Percentiles rank a stretch among this genome's conserved stretches.
Evolutionary conservation across 2,329 filamentous ascomycete species (phyloP).

Genomic region (Myriosclerotinia curreyana): DNA sequence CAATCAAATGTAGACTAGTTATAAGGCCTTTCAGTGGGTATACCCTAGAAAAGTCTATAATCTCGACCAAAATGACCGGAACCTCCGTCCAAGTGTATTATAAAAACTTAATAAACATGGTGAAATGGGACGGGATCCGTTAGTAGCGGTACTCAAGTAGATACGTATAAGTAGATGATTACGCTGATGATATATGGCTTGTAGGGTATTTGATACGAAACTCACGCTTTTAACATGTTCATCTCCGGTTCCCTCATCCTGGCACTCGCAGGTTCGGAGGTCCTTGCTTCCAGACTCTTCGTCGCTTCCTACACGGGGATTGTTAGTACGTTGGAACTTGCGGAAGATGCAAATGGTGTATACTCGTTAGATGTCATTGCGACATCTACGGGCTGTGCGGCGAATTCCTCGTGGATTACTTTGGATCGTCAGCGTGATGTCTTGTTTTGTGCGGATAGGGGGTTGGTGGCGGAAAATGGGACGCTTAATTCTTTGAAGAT

Average conservation of each 20-base stretch:
- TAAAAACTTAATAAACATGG: too few species aligned
- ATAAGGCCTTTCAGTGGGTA: too few species aligned
- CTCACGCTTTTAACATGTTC: constrained; percentile 6
- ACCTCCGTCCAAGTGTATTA: too few species aligned
- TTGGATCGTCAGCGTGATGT: not conserved
- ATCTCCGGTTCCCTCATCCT: constrained; percentile 1
- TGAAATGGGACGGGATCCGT: too few species aligned
- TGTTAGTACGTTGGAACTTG: not conserved
- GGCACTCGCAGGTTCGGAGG: not conserved
- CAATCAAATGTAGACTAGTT: too few species aligned
- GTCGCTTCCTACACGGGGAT: constrained; percentile 5
- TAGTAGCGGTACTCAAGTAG: not conserved
- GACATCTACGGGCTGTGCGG: constrained; percentile 1
- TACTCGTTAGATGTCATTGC: constrained; percentile 5
- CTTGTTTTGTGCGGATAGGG: constrained; percentile 10
- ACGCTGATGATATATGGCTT: not conserved
- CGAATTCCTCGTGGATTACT: constrained; percentile 1
- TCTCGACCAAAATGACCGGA: too few species aligned
- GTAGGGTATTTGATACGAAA: not conserved
- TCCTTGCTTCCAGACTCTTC: constrained; percentile 5
- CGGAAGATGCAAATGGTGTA: not conserved
- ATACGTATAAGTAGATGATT: not conserved
- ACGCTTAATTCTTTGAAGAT: constrained; percentile 14
- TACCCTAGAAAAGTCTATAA: too few species aligned
- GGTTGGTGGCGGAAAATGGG: not conserved